A percentile compares a stretch with the other conserved stretches of the same genome.
Evolutionary conservation across 441 rosid species (phyloP).

Genomic region (Pelargonium cotyledonis): DNA sequence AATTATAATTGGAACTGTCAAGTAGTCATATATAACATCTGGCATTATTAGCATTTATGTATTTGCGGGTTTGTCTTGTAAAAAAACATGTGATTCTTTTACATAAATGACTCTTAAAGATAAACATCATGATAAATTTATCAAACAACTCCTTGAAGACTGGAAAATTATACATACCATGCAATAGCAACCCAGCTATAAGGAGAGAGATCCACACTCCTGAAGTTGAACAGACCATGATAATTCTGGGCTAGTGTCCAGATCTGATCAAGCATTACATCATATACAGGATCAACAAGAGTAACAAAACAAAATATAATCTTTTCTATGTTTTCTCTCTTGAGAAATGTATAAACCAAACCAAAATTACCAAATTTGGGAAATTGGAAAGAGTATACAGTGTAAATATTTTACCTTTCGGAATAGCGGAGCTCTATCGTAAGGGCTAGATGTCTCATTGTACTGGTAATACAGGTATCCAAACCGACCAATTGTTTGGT

Average conservation of each 20-base stretch:
- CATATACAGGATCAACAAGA: neutral
- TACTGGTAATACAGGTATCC: constrained; percentile 2
- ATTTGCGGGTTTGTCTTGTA: neutral
- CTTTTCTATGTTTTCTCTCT: neutral
- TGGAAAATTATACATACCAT: constrained; percentile 23
- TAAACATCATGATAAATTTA: neutral
- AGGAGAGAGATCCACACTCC: constrained; percentile 26
- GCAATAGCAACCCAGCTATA: constrained; percentile 38
- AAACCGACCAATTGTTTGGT: neutral
- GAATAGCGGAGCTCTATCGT: neutral
- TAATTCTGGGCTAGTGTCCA: constrained; percentile 13
- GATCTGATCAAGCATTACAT: neutral
- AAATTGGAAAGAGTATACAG: neutral
- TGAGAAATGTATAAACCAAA: neutral
- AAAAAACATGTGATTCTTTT: neutral
- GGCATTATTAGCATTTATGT: neutral
- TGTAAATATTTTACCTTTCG: neutral
- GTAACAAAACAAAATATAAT: neutral
- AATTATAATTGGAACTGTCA: neutral
- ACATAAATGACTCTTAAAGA: neutral
- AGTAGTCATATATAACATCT: neutral
- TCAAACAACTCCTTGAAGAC: neutral
- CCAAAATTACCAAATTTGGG: too few species aligned
- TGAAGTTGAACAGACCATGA: constrained; percentile 20
- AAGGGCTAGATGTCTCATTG: constrained; percentile 4